These are phyloP conservation scores for Auricularia auricula-judae DNA, from an alignment of 768 basidiomycete genomes.

Conservation along the genomic window DNA sequence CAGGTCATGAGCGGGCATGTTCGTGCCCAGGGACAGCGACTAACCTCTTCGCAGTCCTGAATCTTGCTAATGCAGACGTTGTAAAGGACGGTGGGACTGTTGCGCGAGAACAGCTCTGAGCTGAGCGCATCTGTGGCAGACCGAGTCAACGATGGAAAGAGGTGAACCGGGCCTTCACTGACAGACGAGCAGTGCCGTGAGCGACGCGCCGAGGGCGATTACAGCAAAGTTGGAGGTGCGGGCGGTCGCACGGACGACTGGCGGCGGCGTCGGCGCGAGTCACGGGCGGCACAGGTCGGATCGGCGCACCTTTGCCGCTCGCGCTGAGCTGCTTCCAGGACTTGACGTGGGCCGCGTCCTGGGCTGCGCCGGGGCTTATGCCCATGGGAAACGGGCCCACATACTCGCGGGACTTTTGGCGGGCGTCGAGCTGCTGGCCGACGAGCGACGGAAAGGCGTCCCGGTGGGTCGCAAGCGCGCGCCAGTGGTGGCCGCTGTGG, in stretches of 20 bases:
- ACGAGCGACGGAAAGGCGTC: neutral
- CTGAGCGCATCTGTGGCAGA: conserved; percentile 43
- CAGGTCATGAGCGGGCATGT: conserved; percentile 6
- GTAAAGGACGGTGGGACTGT: conserved; percentile 77
- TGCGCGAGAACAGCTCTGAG: conserved; percentile 78
- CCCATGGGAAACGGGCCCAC: conserved; percentile 76
- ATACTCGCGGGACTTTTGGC: conserved; percentile 25
- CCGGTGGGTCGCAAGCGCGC: neutral
- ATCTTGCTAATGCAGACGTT: conserved; percentile 44
- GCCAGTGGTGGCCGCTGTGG: neutral
- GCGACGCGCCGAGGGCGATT: conserved; percentile 65
- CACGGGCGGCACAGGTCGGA: neutral
- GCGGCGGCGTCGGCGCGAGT: conserved; percentile 30
- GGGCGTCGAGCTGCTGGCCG: neutral
- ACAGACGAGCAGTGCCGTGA: conserved; percentile 60
- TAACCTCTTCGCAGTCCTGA: conserved; percentile 33
- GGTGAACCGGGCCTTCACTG: conserved; percentile 4
- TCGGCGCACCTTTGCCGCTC: conserved; percentile 57
- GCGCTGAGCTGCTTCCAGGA: conserved; percentile 74
- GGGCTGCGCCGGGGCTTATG: conserved; percentile 43
- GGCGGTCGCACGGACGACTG: conserved; percentile 44
- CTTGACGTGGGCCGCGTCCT: conserved; percentile 43
- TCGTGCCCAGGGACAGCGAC: conserved; percentile 8
- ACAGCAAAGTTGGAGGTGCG: conserved; percentile 41
- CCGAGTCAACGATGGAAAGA: neutral